phyloP scores from a whole-genome alignment of 2,329 filamentous ascomycete species.

The Venturia effusa region DNA sequence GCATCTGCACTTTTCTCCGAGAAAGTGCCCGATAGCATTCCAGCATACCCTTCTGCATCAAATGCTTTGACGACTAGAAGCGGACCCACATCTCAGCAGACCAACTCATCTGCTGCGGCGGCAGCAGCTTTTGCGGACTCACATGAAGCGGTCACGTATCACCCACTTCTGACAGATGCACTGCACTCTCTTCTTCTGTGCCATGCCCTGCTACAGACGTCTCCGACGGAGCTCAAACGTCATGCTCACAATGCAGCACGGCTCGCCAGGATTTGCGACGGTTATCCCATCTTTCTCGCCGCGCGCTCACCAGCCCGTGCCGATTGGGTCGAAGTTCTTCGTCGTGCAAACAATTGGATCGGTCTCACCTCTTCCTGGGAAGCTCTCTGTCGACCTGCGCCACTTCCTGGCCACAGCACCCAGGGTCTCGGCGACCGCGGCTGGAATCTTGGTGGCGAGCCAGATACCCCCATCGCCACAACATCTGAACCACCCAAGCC shows the following conservation, averaged over 20 bases:
- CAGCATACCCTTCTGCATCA: slow-evolving; percentile 4
- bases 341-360: slow-evolving; percentile 59
- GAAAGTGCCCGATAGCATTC: slow-evolving; percentile 5
- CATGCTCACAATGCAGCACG: slow-evolving; percentile 76
- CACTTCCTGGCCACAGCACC: slow-evolving; percentile 24
- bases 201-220: slow-evolving; percentile 71
- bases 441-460: slow-evolving; percentile 2
- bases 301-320: slow-evolving; percentile 60
- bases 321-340: slow-evolving; percentile 71
- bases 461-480: background rate
- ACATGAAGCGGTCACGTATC: slow-evolving; percentile 63
- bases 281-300: slow-evolving; percentile 69
- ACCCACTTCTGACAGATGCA: slow-evolving; percentile 68
- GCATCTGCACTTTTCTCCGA: slow-evolving; percentile 8
- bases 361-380: slow-evolving; percentile 58
- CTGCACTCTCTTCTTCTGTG: slow-evolving; percentile 69
- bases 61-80: background rate
- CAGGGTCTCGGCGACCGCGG: slow-evolving; percentile 8
- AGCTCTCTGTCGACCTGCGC: slow-evolving; percentile 47
- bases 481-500: background rate
- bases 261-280: slow-evolving; percentile 61
- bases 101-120: slow-evolving; percentile 22
- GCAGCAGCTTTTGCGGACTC: slow-evolving; percentile 31
- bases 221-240: slow-evolving; percentile 63
- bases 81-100: background rate